These are phyloP conservation scores for Thamnidium elegans DNA, from an alignment of 192 early-diverging fungal genomes.

Conservation along the genomic window DNA sequence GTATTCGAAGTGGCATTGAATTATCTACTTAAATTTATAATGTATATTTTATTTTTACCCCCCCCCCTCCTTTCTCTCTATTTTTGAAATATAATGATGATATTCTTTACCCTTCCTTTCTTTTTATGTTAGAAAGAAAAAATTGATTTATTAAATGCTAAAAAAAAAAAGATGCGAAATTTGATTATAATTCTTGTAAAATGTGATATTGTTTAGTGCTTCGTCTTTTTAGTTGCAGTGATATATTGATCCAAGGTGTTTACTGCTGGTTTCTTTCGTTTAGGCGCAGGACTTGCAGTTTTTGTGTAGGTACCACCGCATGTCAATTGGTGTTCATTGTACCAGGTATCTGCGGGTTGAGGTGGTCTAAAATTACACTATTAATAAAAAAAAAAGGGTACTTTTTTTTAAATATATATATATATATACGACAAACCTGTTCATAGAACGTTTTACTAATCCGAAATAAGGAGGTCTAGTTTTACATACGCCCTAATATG, in stretches of 20 bases:
- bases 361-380: conserved; percentile 43
- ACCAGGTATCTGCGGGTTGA: conserved; percentile 69
- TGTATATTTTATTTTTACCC: too few species aligned
- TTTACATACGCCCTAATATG: conserved; percentile 48
- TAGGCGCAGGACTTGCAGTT: conserved; percentile 50
- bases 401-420: background rate
- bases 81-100: too few species aligned
- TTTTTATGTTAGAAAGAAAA: too few species aligned
- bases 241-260: background rate
- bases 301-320: conserved; percentile 70
- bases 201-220: too few species aligned
- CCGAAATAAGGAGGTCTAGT: conserved; percentile 57
- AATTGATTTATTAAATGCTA: too few species aligned
- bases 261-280: conserved; percentile 19
- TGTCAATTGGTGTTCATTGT: conserved; percentile 47
- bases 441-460: conserved; percentile 58
- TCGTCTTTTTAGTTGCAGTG: too few species aligned
- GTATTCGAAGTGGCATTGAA: too few species aligned
- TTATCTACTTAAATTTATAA: too few species aligned
- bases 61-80: too few species aligned
- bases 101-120: too few species aligned
- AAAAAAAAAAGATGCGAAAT: too few species aligned
- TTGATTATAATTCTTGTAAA: too few species aligned
- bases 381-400: background rate
- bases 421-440: conserved; percentile 36